phyloP scores from a whole-genome alignment of 2,329 filamentous ascomycete species.

The Trichoderma sp. region DNA sequence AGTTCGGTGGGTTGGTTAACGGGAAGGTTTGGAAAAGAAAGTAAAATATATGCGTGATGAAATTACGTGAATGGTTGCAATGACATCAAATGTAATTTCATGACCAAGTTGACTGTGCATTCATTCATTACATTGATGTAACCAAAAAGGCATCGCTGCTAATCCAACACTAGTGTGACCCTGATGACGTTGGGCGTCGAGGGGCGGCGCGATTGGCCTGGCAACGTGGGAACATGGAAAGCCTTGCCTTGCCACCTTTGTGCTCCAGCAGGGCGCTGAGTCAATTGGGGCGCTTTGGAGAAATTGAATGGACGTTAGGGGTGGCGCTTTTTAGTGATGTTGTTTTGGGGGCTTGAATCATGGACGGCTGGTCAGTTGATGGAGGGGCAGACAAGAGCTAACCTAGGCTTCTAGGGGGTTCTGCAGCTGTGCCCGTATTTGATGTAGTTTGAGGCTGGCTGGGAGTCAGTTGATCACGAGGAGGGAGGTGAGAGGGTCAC shows the following conservation, averaged over 20 bases:
- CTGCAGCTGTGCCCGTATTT: not conserved
- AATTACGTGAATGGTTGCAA: not conserved
- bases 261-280: not conserved
- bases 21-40: not conserved
- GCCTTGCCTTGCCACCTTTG: not conserved
- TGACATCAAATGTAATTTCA: not conserved
- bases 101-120: not conserved
- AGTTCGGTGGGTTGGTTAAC: not conserved
- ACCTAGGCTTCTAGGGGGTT: slow-evolving; percentile 8
- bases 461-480: slow-evolving; percentile 3
- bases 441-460: not conserved
- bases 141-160: not conserved
- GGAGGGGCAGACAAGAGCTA: not conserved
- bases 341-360: not conserved
- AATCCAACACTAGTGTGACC: not conserved
- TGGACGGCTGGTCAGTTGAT: not conserved
- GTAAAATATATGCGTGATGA: not conserved
- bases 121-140: not conserved
- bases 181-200: slow-evolving; percentile 16
- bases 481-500: not conserved
- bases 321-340: not conserved
- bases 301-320: not conserved
- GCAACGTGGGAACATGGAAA: not conserved
- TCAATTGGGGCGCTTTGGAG: not conserved
- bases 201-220: not conserved